Evolutionary conservation across 306 rosid species (phyloP), one percentile per base, ranked within the genome.

Genomic region (Delonix regia): DNA sequence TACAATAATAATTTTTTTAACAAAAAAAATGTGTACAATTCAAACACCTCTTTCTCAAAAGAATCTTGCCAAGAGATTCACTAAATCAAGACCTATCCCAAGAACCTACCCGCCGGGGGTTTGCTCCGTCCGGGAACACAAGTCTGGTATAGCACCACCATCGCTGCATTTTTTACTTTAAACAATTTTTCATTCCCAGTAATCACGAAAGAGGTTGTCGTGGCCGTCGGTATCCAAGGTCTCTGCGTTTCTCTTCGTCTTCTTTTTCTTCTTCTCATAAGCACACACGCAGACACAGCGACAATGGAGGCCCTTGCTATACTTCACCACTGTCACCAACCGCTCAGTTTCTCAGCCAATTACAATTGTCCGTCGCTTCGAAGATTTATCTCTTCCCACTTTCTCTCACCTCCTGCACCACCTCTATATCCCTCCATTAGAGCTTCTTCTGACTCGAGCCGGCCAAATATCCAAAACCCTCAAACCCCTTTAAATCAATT

Each of bases 301-400:
- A 12, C 6, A 2, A 86, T 80, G 59, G 83, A 67, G 19, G 42
- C 47, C 56, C 76, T 73, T 47, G 6, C 47, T 2, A 11, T 3
- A 13, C 59, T 33, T 73, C 74, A 61, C 64, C 79, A 78, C 66
- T 52, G 48, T 22, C 49, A 55, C 70, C 86, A 81, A 51, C 84
- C 42, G 39, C 60, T 60, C 0, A 15, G 12, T 18, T 68, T 77
- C 9, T 74, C 80, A 4, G 30, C 36, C 6, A 47, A 81, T 49
- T 44, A 9, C 62, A 57, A 3, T 28, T 45, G 30, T 21, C 66
- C 80, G 7, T 75, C 72, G 9, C 71, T 68, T 1, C 18, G 57
- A 47, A 61, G 71, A 36, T 3, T 77, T 9, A 10, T 68, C 41
- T 74, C 76, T 57, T 75, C 84, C 41, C 72, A 71, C 38, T 64